Conservation (phyloP, 148 eudicot genomes). For the Euryodendron excelsum region DNA sequence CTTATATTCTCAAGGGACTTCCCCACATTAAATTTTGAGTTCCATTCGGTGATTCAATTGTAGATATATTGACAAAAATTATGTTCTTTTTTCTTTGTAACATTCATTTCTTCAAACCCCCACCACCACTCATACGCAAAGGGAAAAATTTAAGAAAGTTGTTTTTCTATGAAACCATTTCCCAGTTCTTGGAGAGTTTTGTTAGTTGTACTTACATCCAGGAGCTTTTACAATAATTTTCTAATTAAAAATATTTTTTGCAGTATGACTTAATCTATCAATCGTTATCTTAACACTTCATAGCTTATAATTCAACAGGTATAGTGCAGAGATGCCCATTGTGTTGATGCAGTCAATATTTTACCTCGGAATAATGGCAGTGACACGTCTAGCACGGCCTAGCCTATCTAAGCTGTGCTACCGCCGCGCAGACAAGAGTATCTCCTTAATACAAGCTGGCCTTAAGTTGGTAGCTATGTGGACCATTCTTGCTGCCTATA, state of each 20-base stretch:
- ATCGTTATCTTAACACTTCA: background rate
- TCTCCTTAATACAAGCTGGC: constrained; percentile 43
- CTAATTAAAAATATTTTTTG: background rate
- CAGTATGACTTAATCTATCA: background rate
- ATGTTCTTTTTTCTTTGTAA: no score
- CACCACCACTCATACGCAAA: no score
- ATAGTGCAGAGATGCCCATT: constrained; percentile 66
- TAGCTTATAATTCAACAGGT: constrained; percentile 41
- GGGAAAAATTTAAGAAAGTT: no score
- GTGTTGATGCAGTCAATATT: constrained; percentile 54
- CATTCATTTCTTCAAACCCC: no score
- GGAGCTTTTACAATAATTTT: background rate
- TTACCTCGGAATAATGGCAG: constrained; percentile 63
- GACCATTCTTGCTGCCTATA: constrained; percentile 64
- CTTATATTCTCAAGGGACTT: no score
- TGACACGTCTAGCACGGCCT: constrained; percentile 78
- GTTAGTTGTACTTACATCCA: background rate
- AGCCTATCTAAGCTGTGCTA: constrained; percentile 72
- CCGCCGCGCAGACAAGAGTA: constrained; percentile 59
- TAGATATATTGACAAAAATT: no score
- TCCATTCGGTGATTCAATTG: no score
- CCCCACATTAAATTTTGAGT: no score
- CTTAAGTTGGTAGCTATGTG: constrained; percentile 54
- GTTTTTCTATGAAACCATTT: background rate
- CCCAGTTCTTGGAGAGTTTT: background rate